A percentile compares a stretch with the other conserved stretches of the same genome.
Conservation (phyloP, 768 basidiomycete species). For the Pholiota molesta region DNA sequence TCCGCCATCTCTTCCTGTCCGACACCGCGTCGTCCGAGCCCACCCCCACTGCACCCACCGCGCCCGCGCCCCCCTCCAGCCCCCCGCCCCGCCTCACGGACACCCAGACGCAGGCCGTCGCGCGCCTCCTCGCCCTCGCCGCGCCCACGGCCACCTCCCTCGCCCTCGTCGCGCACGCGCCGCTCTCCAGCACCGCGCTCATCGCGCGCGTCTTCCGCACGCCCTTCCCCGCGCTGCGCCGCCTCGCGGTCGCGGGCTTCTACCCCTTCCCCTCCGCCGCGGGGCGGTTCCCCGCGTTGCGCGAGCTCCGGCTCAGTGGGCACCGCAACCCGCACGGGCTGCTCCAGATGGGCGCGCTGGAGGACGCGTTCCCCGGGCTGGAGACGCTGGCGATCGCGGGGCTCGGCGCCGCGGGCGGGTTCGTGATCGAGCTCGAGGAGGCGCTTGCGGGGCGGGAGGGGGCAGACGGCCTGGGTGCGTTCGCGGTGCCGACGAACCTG, state of each 20-base stretch:
- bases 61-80: no score
- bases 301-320: conserved; percentile 47
- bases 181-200: conserved; percentile 36
- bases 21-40: conserved; percentile 21
- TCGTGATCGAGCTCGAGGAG: conserved; percentile 43
- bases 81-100: conserved; percentile 2
- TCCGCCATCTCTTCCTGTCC: conserved; percentile 49
- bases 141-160: conserved; percentile 46
- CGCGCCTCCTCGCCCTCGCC: conserved; percentile 38
- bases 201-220: conserved; percentile 46
- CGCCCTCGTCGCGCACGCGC: conserved; percentile 36
- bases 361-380: conserved; percentile 41
- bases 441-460: conserved; percentile 22
- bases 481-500: conserved; percentile 26
- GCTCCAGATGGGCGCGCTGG: conserved; percentile 40
- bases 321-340: conserved; percentile 55
- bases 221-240: conserved; percentile 40
- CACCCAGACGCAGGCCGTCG: conserved; percentile 20
- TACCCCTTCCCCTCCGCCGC: conserved; percentile 49
- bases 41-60: no score
- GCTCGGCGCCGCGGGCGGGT: conserved; percentile 42
- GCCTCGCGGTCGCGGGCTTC: conserved; percentile 48
- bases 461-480: conserved; percentile 13
- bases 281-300: conserved; percentile 34
- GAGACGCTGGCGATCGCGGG: conserved; percentile 45